Percentiles rank a stretch among this genome's conserved stretches.
These are phyloP conservation scores for Aspergillus sp. DNA, from an alignment of 2,329 filamentous ascomycete genomes.

Conservation along the genomic window DNA sequence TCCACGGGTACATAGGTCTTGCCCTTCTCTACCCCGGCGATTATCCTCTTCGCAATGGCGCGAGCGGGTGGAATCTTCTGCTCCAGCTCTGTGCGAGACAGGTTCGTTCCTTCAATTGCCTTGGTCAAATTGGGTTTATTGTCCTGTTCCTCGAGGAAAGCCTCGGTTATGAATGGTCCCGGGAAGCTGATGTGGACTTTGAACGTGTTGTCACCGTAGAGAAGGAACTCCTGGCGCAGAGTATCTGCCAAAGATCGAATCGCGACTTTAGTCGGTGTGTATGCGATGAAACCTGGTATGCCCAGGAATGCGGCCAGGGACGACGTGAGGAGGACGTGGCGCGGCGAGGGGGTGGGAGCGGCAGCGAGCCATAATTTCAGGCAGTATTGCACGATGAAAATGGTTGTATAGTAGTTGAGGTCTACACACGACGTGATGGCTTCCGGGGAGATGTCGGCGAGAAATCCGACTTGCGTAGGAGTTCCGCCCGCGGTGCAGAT, in stretches of 20 bases:
- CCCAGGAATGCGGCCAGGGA: slow-evolving; percentile 10
- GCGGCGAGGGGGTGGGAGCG: neutral
- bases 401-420: slow-evolving; percentile 9
- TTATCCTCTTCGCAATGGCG: slow-evolving; percentile 2
- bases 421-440: slow-evolving; percentile 14
- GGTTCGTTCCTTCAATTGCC: slow-evolving; percentile 4
- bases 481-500: slow-evolving; percentile 20
- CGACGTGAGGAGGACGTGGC: slow-evolving; percentile 13
- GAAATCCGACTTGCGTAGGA: slow-evolving; percentile 16
- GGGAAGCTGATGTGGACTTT: slow-evolving; percentile 12
- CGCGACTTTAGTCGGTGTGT: slow-evolving; percentile 13
- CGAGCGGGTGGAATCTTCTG: neutral
- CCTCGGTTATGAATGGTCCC: slow-evolving; percentile 5
- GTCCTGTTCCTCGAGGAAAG: slow-evolving; percentile 4
- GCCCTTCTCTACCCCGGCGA: slow-evolving; percentile 1
- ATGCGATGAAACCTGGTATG: slow-evolving; percentile 13
- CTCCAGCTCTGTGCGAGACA: neutral
- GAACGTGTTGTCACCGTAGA: slow-evolving; percentile 6
- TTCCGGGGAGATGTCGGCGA: slow-evolving; percentile 14
- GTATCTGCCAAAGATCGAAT: slow-evolving; percentile 15
- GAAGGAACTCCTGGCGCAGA: slow-evolving; percentile 10
- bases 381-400: slow-evolving; percentile 9
- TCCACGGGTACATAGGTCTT: slow-evolving; percentile 3
- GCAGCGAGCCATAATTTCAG: slow-evolving; percentile 8
- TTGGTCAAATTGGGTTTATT: slow-evolving; percentile 9